Evolutionary conservation across 306 rosid species (phyloP).

Genomic region (Prinsepia uniflora): DNA sequence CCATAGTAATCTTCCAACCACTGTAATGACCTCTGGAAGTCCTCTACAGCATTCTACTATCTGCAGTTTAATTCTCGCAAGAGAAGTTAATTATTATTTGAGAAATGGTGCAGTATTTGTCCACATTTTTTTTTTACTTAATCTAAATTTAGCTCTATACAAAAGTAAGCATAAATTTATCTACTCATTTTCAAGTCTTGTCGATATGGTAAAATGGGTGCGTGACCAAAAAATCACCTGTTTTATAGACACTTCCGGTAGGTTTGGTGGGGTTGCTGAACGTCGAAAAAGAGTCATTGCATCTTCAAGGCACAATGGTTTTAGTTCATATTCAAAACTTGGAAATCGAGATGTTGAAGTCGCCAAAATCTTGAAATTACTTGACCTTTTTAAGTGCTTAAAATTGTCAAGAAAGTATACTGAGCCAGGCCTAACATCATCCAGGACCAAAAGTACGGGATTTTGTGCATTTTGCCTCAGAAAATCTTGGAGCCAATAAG

Average conservation of each 20-base stretch:
- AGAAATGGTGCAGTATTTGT: background rate
- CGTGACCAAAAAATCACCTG: slow-evolving; percentile 36
- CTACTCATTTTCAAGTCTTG: no score
- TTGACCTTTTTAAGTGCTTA: slow-evolving; percentile 22
- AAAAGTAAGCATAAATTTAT: background rate
- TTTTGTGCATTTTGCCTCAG: slow-evolving; percentile 19
- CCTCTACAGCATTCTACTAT: slow-evolving; percentile 43
- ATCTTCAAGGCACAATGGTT: slow-evolving; percentile 34
- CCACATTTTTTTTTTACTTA: background rate
- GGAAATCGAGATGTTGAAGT: slow-evolving; percentile 48
- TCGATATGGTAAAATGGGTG: background rate
- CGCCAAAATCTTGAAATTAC: slow-evolving; percentile 51
- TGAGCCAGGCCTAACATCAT: slow-evolving; percentile 47
- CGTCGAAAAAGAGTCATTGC: slow-evolving; percentile 39
- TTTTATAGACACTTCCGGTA: slow-evolving; percentile 31
- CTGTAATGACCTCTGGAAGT: slow-evolving; percentile 46
- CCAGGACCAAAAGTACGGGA: slow-evolving; percentile 49
- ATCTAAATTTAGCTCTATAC: background rate
- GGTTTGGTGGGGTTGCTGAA: slow-evolving; percentile 32
- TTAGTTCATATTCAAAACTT: slow-evolving; percentile 32
- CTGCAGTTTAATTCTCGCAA: slow-evolving; percentile 30
- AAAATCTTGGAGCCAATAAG: slow-evolving; percentile 31
- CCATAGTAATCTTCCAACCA: slow-evolving; percentile 36
- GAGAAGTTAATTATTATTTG: background rate
- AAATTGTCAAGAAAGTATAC: slow-evolving; percentile 45